Evolutionary conservation across 2,329 filamentous ascomycete species (phyloP), one percentile per base, ranked within the genome.

Genomic region (Madurella mycetomatis): DNA sequence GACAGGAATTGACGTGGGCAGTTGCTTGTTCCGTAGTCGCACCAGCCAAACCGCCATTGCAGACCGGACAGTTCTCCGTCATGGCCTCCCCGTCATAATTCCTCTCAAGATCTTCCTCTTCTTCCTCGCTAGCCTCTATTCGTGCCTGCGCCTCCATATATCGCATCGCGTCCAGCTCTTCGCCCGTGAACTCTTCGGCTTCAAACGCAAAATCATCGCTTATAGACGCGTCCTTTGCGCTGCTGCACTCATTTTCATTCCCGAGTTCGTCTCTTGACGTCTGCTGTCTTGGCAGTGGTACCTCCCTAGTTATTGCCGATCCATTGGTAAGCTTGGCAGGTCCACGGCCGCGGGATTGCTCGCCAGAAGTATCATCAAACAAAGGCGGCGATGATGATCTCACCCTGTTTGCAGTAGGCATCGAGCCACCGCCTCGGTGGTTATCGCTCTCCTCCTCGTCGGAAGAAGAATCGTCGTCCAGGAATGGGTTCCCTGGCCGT

Each of bases 1-100:
- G 77, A 70, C 94, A 99, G 9, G 86, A 84, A 68, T 99, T 99
- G 60, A 99, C 94, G 69, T 99, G 94, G 1, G 86, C 73, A 7
- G 87, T 88, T 9, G 85, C 87, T 62, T 92, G 82, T 66, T 91
- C 83, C 56, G 72, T 67, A 52, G 75, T 81, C 12, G 85, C 68
- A 0, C 83, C 85, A 15, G 69, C 72, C 34, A 96, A 74, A 59
- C 72, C 83, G 1, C 76, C 75, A 62, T 80, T 82, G 69, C 94
- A 97, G 30, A 97, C 85, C 1, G 92, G 92, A 68, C 92, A 97
- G 41, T 69, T 72, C 51, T 69, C 69, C 9, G 69, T 64, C 62
- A 71, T 71, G 16, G 62, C 62, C 17, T 67, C 34, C 11, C 34
- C 34, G 13, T 66, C 66, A 18, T 65, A 65, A 43, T 69, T 70